A percentile compares a stretch with the other conserved stretches of the same genome.
Conservation (phyloP, 1,284 basidiomycete genomes). For the Volvariella surrecta region DNA sequence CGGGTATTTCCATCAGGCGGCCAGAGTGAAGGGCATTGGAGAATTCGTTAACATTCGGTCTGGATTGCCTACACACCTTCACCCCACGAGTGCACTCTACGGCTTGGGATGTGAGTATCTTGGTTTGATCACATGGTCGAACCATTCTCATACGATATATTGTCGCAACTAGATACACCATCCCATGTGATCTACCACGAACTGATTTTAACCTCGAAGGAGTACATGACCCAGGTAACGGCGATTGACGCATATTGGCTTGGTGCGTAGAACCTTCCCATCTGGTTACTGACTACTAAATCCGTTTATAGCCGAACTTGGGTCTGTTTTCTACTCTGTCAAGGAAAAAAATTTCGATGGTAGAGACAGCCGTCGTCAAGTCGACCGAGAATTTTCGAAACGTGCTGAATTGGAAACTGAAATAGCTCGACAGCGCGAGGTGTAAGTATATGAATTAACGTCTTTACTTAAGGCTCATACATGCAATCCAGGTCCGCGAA, state of each 20-base stretch:
- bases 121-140: conserved; percentile 5
- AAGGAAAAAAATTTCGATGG: conserved; percentile 94
- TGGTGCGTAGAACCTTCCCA: conserved; percentile 32
- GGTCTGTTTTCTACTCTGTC: conserved; percentile 92
- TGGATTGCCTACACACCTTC: conserved; percentile 87
- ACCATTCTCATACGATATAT: conserved; percentile 14
- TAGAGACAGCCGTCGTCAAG: conserved; percentile 59
- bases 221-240: conserved; percentile 97
- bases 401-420: conserved; percentile 85
- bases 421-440: conserved; percentile 82
- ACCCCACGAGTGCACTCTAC: conserved; percentile 95
- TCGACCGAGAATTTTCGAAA: conserved; percentile 85
- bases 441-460: conserved; percentile 41
- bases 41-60: conserved; percentile 98
- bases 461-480: conserved; percentile 5
- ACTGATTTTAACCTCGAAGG: conserved; percentile 87
- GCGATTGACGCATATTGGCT: conserved; percentile 95
- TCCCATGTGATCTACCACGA: conserved; percentile 98
- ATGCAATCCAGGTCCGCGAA: conserved; percentile 42
- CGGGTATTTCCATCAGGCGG: conserved; percentile 99
- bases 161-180: conserved; percentile 74
- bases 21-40: conserved; percentile 95
- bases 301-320: conserved; percentile 66
- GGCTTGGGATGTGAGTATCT: conserved; percentile 81
- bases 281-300: conserved; percentile 1